Evolutionary conservation across 768 basidiomycete genomes (phyloP).

Genomic region (Tylopilus rubrobrunneus): DNA sequence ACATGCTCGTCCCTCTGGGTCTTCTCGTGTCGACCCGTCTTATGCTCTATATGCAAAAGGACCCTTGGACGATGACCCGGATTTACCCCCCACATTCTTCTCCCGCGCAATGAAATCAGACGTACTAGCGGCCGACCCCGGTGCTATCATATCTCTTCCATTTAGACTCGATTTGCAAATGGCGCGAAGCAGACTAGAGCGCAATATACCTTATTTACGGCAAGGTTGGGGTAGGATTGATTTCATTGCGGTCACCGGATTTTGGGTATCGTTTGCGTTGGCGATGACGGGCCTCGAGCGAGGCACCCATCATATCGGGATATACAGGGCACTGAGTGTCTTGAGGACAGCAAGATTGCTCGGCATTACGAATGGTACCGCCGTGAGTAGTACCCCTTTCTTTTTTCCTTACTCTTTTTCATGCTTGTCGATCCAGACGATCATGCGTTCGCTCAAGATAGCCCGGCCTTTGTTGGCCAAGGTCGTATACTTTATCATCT

Average conservation of each 20-base stretch:
- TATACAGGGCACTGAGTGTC: conserved; percentile 87
- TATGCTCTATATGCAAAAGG: not conserved
- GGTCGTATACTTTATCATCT: conserved; percentile 88
- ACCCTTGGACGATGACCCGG: conserved; percentile 38
- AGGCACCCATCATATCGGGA: conserved; percentile 67
- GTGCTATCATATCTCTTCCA: conserved; percentile 46
- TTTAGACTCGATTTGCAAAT: conserved; percentile 59
- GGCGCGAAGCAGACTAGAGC: conserved; percentile 51
- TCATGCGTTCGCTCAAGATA: conserved; percentile 88
- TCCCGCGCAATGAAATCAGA: conserved; percentile 47
- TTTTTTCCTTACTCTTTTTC: conserved; percentile 3
- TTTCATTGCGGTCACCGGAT: conserved; percentile 76
- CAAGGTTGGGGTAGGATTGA: conserved; percentile 94
- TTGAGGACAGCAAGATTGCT: conserved; percentile 78
- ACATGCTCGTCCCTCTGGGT: conserved; percentile 12
- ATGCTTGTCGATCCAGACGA: conserved; percentile 45
- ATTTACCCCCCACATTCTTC: conserved; percentile 44
- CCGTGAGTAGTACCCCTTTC: conserved; percentile 46
- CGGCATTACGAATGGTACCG: conserved; percentile 87
- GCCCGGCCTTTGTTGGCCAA: conserved; percentile 86
- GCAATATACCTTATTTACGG: conserved; percentile 82
- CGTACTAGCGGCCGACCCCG: conserved; percentile 32
- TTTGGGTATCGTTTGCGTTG: conserved; percentile 82
- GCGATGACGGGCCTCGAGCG: conserved; percentile 67
- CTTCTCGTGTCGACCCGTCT: conserved; percentile 5